Evolutionary conservation across 2,329 filamentous ascomycete species (phyloP), one percentile per base, ranked within the genome.

Genomic region (Chrysosporium queenslandicum): DNA sequence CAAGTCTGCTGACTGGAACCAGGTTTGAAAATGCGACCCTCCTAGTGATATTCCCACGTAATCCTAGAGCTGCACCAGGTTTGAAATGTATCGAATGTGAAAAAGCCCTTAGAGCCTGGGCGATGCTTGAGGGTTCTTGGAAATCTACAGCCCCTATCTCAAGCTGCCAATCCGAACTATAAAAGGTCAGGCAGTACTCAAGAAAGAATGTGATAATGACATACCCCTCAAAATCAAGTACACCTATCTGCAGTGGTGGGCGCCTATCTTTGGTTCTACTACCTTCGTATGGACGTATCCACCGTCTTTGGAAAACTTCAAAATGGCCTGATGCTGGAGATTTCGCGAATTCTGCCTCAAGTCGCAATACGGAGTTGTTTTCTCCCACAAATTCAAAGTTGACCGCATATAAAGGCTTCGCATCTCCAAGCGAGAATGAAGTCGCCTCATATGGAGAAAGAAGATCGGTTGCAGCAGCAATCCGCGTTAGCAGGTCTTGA

Each of bases 71-170:
- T 2, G 57, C 54, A 37, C 55, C 58, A 7, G 55, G 55, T 18
- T 55, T 52, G 32, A 68, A 64, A 1, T 57, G 49, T 8, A 68
- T 60, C 1, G 60, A 59, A 45, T 65, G 59, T 3, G 63, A 63
- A 43, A 69, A 67, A 12, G 57, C 45, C 42, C 56, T 62, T 36
- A 68, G 54, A 2, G 63, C 58, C 21, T 53, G 45, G 27, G 63
- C 56, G 45, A 63, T 65, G n/a, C 51, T 61, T 4, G 53, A 60
- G 16, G 55, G 56, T 32, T 64, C 58, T 9, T 70, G 58, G 21
- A 72, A 67, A 23, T 69, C 63, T 9, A 72, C 54, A 2, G 65
- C 62, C 55, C 68, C 68, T 52, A 72, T 64, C 52, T 71, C 67
- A 8, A 71, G 56, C 53, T 71, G 65, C 61, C 70, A 70, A 54